These are phyloP conservation scores for Ogataea naganishii DNA, from an alignment of 805 yeast genomes.

Conservation along the genomic window DNA sequence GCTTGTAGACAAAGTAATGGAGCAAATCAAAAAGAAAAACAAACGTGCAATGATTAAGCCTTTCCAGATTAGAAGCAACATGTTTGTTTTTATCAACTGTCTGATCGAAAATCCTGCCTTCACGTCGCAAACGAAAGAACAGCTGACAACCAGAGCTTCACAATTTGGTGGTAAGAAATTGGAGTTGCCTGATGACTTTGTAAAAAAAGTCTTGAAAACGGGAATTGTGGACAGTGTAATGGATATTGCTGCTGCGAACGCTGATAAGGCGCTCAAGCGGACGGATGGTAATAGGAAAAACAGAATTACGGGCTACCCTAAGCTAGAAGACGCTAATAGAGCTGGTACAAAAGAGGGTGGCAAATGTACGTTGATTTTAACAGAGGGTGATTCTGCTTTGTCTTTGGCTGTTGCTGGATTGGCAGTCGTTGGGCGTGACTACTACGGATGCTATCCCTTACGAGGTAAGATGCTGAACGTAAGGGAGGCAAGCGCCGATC, in stretches of 20 bases:
- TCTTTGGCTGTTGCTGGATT: constrained; percentile 89
- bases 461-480: constrained; percentile 94
- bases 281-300: constrained; percentile 81
- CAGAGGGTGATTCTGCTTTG: constrained; percentile 96
- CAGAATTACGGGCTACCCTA: constrained; percentile 82
- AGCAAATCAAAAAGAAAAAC: constrained; percentile 57
- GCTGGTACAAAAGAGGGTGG: constrained; percentile 93
- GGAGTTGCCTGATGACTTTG: constrained; percentile 67
- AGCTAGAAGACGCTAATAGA: constrained; percentile 89
- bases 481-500: constrained; percentile 95
- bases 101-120: constrained; percentile 94
- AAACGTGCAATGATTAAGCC: constrained; percentile 69
- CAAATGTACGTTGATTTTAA: constrained; percentile 85
- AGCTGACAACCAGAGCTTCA: constrained; percentile 76
- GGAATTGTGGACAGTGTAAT: constrained; percentile 64
- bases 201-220: constrained; percentile 64
- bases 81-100: constrained; percentile 88
- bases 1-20: constrained; percentile 68
- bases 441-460: constrained; percentile 90
- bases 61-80: constrained; percentile 79
- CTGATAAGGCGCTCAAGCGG: constrained; percentile 77
- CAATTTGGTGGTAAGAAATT: constrained; percentile 83
- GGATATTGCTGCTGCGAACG: constrained; percentile 81
- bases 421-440: constrained; percentile 91
- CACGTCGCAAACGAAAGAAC: constrained; percentile 96